Base-by-base conservation (phyloP, 2,329 filamentous ascomycete species). In the Aureobasidium musti region DNA sequence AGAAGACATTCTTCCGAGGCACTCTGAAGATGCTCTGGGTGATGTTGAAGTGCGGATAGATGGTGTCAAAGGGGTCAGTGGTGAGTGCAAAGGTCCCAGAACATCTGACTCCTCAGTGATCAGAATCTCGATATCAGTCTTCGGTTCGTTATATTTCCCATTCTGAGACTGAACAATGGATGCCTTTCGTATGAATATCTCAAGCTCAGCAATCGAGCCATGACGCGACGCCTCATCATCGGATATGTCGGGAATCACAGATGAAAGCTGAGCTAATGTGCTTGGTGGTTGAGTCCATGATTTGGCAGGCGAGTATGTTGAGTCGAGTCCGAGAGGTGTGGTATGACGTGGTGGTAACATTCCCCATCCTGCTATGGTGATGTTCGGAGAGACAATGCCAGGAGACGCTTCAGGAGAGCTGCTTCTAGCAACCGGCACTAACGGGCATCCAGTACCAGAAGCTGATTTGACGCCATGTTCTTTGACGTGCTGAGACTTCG, bases 71-170 rank as follows among this genome's bases (percentile, higher is more conserved):
- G 49, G 61, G 2, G 49, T 35, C n/a, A 54, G 23, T 23, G 47
- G 61, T 14, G 61, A 54, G 35, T 43, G 49, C 13, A 64, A n/a
- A 14, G 61, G 61, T 23, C 61, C 61, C 26, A 64, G 26, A 28
- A 64, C 39, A 45, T 64, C 61, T 5, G 61, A 39, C 19, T 33
- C 47, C 28, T 64, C 61, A 5, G 1, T 54, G 17, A 52, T 13
- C 17, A 43, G 17, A 14, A 33, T 21, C 0, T 54, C 61, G 6
- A 30, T 21, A n/a, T 37, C 26, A 33, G 37, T 13, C 35, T 63
- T 64, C 17, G 49, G 7, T 5, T 17, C 37, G 6, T 37, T 30
- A 21, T 10, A 14, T 30, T 35, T 50, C 26, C 14, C 37, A 43
- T 5, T 10, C 17, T 35, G 47, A 1, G 26, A 23, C 21, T 43